phyloP scores from a whole-genome alignment of 2,329 filamentous ascomycete genomes.

The Neonectria hederae region DNA sequence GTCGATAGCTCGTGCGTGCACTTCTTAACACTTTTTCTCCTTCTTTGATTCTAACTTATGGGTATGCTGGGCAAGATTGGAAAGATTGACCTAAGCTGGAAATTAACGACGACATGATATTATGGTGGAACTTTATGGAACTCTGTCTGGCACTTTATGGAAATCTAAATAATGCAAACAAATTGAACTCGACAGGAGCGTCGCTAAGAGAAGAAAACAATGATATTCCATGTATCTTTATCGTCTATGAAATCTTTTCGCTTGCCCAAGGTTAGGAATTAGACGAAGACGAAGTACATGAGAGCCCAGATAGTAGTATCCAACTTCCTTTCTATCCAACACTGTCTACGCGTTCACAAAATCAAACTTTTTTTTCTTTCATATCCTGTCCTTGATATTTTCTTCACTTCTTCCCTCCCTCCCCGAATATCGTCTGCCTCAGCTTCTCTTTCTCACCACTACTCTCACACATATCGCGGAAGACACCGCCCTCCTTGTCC shows the following conservation, averaged over 20 bases:
- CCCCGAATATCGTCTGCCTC: conserved; percentile 54
- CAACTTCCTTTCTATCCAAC: not conserved
- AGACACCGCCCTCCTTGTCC: conserved; percentile 61
- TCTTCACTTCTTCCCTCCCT: not conserved
- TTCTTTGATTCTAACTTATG: not conserved
- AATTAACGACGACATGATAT: conserved; percentile 2
- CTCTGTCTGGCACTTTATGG: not conserved
- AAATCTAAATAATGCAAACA: not conserved
- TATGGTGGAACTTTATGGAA: not conserved
- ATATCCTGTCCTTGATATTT: not conserved
- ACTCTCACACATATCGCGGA: conserved; percentile 70
- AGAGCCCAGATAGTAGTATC: not conserved
- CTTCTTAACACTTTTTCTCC: not conserved
- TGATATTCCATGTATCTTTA: not conserved
- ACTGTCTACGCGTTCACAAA: not conserved
- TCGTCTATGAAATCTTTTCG: not conserved
- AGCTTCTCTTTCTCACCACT: conserved; percentile 67
- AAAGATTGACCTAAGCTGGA: not conserved
- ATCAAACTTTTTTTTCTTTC: not conserved
- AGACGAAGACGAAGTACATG: not conserved
- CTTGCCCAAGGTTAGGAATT: not conserved
- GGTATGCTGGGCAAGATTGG: not conserved
- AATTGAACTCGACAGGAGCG: not conserved
- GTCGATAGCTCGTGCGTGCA: not conserved
- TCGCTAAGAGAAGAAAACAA: not conserved